These are phyloP conservation scores for Protostelium mycophagum DNA, from an alignment of 78 protist species.

Conservation along the genomic window DNA sequence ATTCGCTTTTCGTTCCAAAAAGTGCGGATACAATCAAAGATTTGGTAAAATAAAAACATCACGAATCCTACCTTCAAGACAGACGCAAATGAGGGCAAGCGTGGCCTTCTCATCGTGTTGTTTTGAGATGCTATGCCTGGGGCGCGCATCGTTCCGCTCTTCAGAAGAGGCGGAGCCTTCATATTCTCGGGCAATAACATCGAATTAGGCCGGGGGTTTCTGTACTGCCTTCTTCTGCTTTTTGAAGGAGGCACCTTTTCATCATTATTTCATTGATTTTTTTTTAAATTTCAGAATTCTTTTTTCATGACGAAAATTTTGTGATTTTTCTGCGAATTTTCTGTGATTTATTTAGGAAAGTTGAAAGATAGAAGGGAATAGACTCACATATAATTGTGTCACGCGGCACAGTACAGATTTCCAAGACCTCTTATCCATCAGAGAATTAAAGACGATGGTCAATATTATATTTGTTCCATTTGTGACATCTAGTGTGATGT, in stretches of 20 bases:
- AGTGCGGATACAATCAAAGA: neutral
- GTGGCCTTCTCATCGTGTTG: neutral
- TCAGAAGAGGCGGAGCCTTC: neutral
- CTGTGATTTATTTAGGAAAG: neutral
- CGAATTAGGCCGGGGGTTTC: neutral
- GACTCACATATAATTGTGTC: neutral
- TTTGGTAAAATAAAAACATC: neutral
- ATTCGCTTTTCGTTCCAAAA: neutral
- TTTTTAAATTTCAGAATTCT: too few species aligned
- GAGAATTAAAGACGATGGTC: neutral
- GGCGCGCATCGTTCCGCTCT: neutral
- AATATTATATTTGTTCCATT: neutral
- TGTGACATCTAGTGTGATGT: neutral
- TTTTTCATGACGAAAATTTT: too few species aligned
- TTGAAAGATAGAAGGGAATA: neutral
- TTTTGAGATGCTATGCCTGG: neutral
- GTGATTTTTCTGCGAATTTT: too few species aligned
- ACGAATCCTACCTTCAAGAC: neutral
- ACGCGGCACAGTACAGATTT: neutral
- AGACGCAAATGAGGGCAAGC: neutral
- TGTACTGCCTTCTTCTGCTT: neutral
- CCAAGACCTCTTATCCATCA: neutral
- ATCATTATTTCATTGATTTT: too few species aligned
- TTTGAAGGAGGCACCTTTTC: neutral
- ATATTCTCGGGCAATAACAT: neutral